Conservation (phyloP, 2,329 filamentous ascomycete species). For the Neurospora crassa region DNA sequence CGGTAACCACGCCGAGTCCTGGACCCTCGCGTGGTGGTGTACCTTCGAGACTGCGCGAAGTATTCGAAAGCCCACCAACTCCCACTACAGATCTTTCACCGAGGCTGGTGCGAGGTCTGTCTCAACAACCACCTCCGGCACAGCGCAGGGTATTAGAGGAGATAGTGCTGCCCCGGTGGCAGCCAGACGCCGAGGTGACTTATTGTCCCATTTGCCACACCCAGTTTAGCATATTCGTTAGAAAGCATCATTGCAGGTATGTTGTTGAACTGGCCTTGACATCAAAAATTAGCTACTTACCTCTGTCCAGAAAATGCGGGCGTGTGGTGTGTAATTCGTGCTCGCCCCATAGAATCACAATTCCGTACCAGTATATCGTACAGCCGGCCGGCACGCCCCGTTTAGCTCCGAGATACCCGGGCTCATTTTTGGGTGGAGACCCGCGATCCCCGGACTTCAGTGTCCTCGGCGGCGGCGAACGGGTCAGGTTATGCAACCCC, state of each 20-base stretch:
- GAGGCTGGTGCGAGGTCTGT: conserved; percentile 6
- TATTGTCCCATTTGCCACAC: conserved; percentile 76
- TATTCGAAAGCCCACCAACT: not conserved
- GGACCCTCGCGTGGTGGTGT: not conserved
- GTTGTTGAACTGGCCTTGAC: not conserved
- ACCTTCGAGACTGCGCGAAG: not conserved
- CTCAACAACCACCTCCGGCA: conserved; percentile 6
- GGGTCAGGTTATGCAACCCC: conserved; percentile 51
- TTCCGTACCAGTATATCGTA: conserved; percentile 88
- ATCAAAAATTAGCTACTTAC: not conserved
- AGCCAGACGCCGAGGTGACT: conserved; percentile 74
- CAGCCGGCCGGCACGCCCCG: conserved; percentile 49
- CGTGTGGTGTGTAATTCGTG: conserved; percentile 83
- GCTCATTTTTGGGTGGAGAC: conserved; percentile 30
- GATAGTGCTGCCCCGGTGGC: conserved; percentile 67
- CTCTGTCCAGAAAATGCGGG: conserved; percentile 61
- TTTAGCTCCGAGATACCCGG: conserved; percentile 27
- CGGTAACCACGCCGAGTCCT: not conserved
- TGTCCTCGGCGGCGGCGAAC: conserved; percentile 43
- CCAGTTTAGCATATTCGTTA: conserved; percentile 73
- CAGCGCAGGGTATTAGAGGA: conserved; percentile 20
- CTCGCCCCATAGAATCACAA: conserved; percentile 90
- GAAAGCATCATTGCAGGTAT: conserved; percentile 86
- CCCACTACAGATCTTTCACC: conserved; percentile 7
- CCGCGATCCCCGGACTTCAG: conserved; percentile 33